These are phyloP conservation scores for Colletotrichum lupini DNA, from an alignment of 2,329 filamentous ascomycete species.

Conservation along the genomic window DNA sequence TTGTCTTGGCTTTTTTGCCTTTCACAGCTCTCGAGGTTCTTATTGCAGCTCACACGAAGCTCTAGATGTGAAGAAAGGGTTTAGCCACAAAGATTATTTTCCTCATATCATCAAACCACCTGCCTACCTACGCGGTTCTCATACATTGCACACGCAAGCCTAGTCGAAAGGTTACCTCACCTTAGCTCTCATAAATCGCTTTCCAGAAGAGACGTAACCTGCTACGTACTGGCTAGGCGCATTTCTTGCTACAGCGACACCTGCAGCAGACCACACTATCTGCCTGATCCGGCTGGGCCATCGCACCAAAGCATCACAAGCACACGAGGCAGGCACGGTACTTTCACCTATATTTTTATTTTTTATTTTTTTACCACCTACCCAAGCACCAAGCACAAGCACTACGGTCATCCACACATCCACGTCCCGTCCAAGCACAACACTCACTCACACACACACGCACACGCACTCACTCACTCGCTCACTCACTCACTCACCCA, in stretches of 20 bases:
- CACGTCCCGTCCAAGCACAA: not conserved
- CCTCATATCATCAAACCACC: not conserved
- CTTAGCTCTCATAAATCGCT: not conserved
- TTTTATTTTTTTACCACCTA: not conserved
- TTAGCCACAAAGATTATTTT: not conserved
- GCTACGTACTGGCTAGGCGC: not conserved
- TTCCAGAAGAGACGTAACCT: not conserved
- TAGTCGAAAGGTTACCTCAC: not conserved
- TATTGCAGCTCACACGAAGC: not conserved
- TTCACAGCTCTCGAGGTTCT: not conserved
- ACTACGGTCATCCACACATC: not conserved
- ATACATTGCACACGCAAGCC: not conserved
- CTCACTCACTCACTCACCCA: not conserved
- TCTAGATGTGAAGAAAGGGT: not conserved
- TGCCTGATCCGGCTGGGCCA: not conserved
- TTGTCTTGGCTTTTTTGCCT: not conserved
- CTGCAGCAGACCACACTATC: not conserved
- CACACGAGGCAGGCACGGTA: slow-evolving; percentile 9
- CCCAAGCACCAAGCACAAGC: not conserved
- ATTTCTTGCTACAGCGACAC: not conserved
- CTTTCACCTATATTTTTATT: not conserved
- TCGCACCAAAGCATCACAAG: not conserved
- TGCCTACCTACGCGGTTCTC: not conserved
- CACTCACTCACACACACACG: not conserved
- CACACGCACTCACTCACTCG: not conserved